Base-by-base conservation (phyloP, 2,329 filamentous ascomycete species). In the Pleurostoma richardsiae region DNA sequence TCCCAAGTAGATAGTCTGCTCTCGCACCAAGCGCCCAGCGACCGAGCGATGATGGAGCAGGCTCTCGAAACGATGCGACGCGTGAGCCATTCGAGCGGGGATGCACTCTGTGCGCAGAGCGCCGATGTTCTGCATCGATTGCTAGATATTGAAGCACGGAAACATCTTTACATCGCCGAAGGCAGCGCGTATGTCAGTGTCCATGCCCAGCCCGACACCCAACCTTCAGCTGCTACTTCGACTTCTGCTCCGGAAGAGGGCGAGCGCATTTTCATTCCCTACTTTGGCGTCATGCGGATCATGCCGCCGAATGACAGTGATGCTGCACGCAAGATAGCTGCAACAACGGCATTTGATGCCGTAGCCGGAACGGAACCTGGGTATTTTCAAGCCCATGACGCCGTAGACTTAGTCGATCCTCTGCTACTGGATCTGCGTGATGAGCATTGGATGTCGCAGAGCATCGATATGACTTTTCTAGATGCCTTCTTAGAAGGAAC, bases 41-140 rank as follows among this genome's bases (percentile, higher is more conserved):
- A 74, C 50, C 61, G 67, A 5, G 67, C 58, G 1, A 59, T 65
- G 49, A 56, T 73, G 4, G 66, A 70, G 27, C 55, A 64, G 26
- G 55, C 56, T 3, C 55, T 65, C 4, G 58, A 64, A 30, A 59
- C 54, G 6, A 67, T 72, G 59, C 52, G 62, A 6, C 50, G 53
- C 11, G 46, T 65, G n/a, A 55, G 48, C 10, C 45, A 46, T 4
- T 19, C 53, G 1, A 62, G 59, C 45, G 38, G 46, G 4, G 66
- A 69, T 47, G 47, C 43, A 0, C 47, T 68, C 5, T 59, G 52
- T 28, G 53, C 52, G 4, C 48, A 63, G 40, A 60, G 59, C 43
- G 59, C 56, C 6, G 47, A 52, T 10, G 42, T 68, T 29, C 43
- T 69, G 5, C 52, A 54, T n/a, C 51, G 54, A 4, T 46, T 68